These are phyloP conservation scores for Whalleya microplaca DNA, from an alignment of 2,329 filamentous ascomycete species.

Conservation along the genomic window DNA sequence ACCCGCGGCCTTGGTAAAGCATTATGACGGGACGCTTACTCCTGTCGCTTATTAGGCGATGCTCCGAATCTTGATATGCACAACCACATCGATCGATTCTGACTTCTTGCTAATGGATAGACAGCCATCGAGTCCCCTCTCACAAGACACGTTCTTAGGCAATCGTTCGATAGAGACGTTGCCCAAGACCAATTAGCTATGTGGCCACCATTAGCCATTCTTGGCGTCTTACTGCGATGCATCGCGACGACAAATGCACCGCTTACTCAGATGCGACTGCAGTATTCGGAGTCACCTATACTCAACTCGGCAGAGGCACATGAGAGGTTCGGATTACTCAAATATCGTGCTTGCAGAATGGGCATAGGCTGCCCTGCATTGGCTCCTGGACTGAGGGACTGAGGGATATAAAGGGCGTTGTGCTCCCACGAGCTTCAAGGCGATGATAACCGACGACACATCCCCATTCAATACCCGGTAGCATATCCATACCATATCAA, in stretches of 20 bases:
- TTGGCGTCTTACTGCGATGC: slow-evolving; percentile 29
- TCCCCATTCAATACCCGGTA: background rate
- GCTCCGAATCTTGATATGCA: background rate
- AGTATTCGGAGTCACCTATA: background rate
- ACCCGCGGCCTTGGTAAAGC: slow-evolving; percentile 2
- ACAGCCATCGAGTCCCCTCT: background rate
- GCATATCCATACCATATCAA: background rate
- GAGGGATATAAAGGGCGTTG: slow-evolving; percentile 13
- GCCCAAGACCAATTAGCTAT: slow-evolving; percentile 2
- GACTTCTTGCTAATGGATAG: background rate
- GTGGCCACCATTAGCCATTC: slow-evolving; percentile 12
- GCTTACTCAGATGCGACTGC: slow-evolving; percentile 24
- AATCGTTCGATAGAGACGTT: slow-evolving; percentile 7
- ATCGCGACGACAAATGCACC: slow-evolving; percentile 10
- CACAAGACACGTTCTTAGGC: background rate
- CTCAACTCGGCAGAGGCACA: background rate
- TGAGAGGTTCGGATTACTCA: background rate
- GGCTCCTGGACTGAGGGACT: background rate
- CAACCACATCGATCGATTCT: background rate
- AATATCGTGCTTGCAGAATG: slow-evolving; percentile 7
- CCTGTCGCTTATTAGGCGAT: background rate
- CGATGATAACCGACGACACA: slow-evolving; percentile 1
- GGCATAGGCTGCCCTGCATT: background rate
- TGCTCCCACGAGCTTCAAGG: background rate
- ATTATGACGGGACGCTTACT: slow-evolving; percentile 4